Evolutionary conservation across 345 rosid genomes (phyloP).

Genomic region (Syzygium jambos): DNA sequence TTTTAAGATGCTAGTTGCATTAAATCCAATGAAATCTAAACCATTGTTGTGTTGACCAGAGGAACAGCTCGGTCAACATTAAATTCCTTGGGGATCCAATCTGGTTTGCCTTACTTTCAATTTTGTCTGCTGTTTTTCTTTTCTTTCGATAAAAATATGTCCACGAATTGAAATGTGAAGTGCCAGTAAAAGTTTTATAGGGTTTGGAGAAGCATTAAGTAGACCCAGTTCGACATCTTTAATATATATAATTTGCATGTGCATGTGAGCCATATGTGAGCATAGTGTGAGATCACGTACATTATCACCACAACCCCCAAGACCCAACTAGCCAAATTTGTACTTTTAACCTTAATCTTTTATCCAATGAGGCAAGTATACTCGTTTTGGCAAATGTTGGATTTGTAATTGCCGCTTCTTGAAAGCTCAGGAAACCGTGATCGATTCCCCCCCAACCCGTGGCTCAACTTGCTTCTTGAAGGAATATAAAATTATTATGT

Average conservation of each 20-base stretch:
- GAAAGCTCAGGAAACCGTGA: background rate
- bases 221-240: background rate
- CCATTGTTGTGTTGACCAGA: slow-evolving; percentile 10
- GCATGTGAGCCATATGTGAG: slow-evolving; percentile 4
- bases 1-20: background rate
- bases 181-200: background rate
- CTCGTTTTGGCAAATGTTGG: background rate
- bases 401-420: background rate
- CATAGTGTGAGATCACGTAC: background rate
- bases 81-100: slow-evolving; percentile 16
- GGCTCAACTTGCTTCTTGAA: background rate
- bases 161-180: background rate
- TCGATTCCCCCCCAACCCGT: background rate
- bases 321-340: background rate
- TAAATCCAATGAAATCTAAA: background rate
- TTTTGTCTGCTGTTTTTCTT: background rate
- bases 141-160: background rate
- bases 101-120: background rate
- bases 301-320: background rate
- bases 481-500: background rate
- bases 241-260: background rate
- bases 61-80: slow-evolving; percentile 21
- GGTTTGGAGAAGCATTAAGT: background rate
- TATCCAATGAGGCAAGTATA: background rate
- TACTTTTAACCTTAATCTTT: background rate